Conservation (phyloP, 306 rosid species). For the Arachis hypogaea region DNA sequence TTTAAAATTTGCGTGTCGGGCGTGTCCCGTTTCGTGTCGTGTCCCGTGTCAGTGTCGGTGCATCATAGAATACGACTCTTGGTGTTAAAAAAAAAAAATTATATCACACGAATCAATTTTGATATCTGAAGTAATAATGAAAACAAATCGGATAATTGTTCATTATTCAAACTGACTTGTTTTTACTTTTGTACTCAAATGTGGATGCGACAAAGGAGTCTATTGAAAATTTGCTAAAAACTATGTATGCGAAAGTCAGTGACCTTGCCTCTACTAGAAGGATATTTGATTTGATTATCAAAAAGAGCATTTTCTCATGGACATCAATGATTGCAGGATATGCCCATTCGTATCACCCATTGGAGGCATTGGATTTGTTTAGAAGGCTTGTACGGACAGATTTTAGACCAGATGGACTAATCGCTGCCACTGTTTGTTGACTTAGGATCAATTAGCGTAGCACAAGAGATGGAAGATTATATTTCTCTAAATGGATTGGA, state of each 20-base stretch:
- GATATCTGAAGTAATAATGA: no score
- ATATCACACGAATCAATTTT: no score
- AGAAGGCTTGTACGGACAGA: no score
- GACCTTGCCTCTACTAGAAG: conserved; percentile 49
- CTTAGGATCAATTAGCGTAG: conserved; percentile 38
- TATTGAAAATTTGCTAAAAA: conserved; percentile 53
- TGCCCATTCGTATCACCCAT: no score
- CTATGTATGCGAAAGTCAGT: conserved; percentile 61
- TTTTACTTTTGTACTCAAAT: conserved; percentile 50
- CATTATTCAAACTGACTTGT: conserved; percentile 39
- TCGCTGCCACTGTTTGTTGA: conserved; percentile 6
- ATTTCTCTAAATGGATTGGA: conserved; percentile 52
- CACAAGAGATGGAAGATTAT: conserved; percentile 68
- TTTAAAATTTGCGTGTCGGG: no score
- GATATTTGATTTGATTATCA: conserved; percentile 47
- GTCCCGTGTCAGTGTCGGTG: no score
- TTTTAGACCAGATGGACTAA: conserved; percentile 39
- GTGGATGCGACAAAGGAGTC: conserved; percentile 49
- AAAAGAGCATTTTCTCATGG: conserved; percentile 37
- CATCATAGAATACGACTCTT: no score
- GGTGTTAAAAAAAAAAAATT: no score
- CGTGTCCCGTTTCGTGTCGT: no score
- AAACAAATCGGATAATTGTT: no score
- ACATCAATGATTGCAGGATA: no score
- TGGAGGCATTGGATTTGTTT: no score